phyloP scores from a whole-genome alignment of 1,139 yeast species.

The Yamadazyma trypodendri region DNA sequence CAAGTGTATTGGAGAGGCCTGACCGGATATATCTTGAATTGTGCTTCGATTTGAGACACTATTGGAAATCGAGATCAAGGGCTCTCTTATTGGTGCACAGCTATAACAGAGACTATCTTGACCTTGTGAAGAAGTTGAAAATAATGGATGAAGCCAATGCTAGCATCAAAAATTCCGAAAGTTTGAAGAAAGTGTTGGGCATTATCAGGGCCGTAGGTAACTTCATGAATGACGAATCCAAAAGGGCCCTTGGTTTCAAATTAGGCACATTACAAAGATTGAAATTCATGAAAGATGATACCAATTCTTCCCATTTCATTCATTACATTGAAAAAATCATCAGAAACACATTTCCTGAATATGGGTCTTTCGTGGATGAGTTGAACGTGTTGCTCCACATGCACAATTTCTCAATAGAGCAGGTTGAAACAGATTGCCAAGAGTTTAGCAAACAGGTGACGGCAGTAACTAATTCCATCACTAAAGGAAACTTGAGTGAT shows the following conservation, averaged over 20 bases:
- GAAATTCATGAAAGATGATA: constrained; percentile 80
- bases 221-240: constrained; percentile 83
- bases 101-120: constrained; percentile 72
- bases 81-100: constrained; percentile 68
- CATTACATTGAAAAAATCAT: constrained; percentile 85
- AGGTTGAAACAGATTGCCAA: constrained; percentile 65
- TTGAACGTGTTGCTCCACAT: constrained; percentile 59
- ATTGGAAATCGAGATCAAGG: constrained; percentile 87
- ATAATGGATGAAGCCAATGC: constrained; percentile 67
- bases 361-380: constrained; percentile 76
- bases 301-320: constrained; percentile 75
- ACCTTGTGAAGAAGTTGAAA: constrained; percentile 61
- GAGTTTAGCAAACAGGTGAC: constrained; percentile 57
- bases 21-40: constrained; percentile 79
- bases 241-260: constrained; percentile 82
- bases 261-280: constrained; percentile 79
- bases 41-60: constrained; percentile 72
- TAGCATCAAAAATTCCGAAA: constrained; percentile 60
- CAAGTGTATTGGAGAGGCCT: constrained; percentile 68
- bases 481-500: constrained; percentile 75
- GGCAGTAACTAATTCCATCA: constrained; percentile 55
- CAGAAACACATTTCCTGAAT: constrained; percentile 74
- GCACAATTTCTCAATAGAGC: constrained; percentile 74
- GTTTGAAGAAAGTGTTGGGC: constrained; percentile 65
- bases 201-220: constrained; percentile 86